These are phyloP conservation scores for Cladosporium austrohemisphaericum DNA, from an alignment of 2,329 filamentous ascomycete species.

Conservation along the genomic window DNA sequence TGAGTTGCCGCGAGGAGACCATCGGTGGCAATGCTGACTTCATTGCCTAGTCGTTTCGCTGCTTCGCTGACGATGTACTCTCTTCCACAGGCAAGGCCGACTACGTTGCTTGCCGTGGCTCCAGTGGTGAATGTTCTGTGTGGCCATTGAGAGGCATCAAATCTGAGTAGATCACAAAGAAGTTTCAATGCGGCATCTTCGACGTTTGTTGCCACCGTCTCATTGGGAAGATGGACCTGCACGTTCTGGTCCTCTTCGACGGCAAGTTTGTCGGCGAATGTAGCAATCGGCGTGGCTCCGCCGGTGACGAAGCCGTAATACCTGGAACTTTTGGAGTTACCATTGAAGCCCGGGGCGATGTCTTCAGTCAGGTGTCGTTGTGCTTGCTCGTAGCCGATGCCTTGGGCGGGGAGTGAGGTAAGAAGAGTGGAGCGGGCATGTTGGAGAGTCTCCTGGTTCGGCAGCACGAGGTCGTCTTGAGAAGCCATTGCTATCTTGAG, in stretches of 20 bases:
- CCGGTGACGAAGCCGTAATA: slow-evolving; percentile 93
- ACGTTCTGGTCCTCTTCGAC: slow-evolving; percentile 79
- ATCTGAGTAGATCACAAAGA: slow-evolving; percentile 62
- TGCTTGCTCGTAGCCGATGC: slow-evolving; percentile 42
- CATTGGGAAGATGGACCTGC: slow-evolving; percentile 71
- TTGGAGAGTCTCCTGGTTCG: slow-evolving; percentile 29
- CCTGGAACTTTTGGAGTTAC: slow-evolving; percentile 58
- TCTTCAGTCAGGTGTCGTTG: slow-evolving; percentile 45
- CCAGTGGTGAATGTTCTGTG: slow-evolving; percentile 80
- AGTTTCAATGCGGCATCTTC: slow-evolving; percentile 70
- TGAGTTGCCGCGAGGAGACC: slow-evolving; percentile 67
- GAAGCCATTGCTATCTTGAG: background rate
- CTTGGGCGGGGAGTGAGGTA: slow-evolving; percentile 35
- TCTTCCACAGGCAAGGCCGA: slow-evolving; percentile 66
- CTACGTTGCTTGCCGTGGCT: slow-evolving; percentile 61
- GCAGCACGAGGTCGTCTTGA: slow-evolving; percentile 24
- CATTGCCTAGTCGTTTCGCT: slow-evolving; percentile 28
- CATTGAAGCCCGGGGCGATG: slow-evolving; percentile 59
- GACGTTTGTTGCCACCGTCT: slow-evolving; percentile 71
- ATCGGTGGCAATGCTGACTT: slow-evolving; percentile 58
- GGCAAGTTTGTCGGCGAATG: slow-evolving; percentile 80
- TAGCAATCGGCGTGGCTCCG: slow-evolving; percentile 71
- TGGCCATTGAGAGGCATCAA: slow-evolving; percentile 57
- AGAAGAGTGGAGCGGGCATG: slow-evolving; percentile 36
- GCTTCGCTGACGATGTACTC: slow-evolving; percentile 59